These are phyloP conservation scores for Termitomyces sp. DNA, from an alignment of 768 basidiomycete genomes.

Conservation along the genomic window DNA sequence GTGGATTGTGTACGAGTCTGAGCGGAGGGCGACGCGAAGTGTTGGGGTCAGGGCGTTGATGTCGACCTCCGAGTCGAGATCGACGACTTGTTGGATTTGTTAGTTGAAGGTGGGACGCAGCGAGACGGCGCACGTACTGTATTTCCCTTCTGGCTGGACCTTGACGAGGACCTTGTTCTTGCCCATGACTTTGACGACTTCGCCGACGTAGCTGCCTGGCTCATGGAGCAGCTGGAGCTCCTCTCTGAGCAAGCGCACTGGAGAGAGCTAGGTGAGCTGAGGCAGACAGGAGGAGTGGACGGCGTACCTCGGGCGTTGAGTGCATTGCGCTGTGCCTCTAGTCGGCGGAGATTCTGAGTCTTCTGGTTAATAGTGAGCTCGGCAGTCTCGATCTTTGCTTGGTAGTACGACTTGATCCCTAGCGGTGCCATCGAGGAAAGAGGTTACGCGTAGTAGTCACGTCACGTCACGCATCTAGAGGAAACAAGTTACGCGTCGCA, in stretches of 20 bases:
- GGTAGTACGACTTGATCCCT: slow-evolving; percentile 87
- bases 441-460: slow-evolving; percentile 24
- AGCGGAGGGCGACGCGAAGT: slow-evolving; percentile 90
- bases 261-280: neutral
- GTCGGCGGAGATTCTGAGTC: slow-evolving; percentile 89
- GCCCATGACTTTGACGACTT: slow-evolving; percentile 97
- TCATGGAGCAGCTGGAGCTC: slow-evolving; percentile 69
- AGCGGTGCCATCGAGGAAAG: slow-evolving; percentile 25
- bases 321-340: slow-evolving; percentile 97
- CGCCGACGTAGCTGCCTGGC: slow-evolving; percentile 96
- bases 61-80: slow-evolving; percentile 86
- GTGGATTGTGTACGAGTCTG: slow-evolving; percentile 95
- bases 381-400: slow-evolving; percentile 91
- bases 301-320: slow-evolving; percentile 83
- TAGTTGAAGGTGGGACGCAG: neutral
- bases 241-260: slow-evolving; percentile 86
- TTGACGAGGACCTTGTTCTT: slow-evolving; percentile 99
- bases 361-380: slow-evolving; percentile 94
- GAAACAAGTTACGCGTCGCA: slow-evolving; percentile 23
- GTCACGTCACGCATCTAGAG: no score
- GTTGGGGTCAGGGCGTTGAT: slow-evolving; percentile 74
- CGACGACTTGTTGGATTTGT: slow-evolving; percentile 61
- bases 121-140: slow-evolving; percentile 61
- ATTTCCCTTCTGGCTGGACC: slow-evolving; percentile 98
- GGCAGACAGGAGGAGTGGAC: neutral